These are phyloP conservation scores for Verticillium nonalfalfae DNA, from an alignment of 2,329 filamentous ascomycete genomes.

Conservation along the genomic window DNA sequence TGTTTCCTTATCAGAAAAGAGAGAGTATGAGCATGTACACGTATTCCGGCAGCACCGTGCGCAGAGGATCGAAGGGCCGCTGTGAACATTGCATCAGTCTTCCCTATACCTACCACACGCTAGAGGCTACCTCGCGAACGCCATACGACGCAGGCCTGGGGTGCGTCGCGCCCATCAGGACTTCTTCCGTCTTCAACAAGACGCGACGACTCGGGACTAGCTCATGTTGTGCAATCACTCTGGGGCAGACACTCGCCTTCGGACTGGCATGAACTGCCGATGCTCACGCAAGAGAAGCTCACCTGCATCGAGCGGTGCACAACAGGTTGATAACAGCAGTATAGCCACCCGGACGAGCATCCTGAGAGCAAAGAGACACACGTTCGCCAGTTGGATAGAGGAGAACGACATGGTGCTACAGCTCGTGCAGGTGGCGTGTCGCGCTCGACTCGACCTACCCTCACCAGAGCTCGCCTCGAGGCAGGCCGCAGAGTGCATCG, in stretches of 20 bases:
- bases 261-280: background rate
- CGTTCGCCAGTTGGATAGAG: too few species aligned
- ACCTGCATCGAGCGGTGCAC: background rate
- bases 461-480: background rate
- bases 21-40: too few species aligned
- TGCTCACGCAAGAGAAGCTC: background rate
- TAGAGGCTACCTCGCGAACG: background rate
- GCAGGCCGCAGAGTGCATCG: background rate
- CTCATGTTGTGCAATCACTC: background rate
- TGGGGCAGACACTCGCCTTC: background rate
- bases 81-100: too few species aligned
- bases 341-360: background rate
- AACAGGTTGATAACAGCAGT: background rate
- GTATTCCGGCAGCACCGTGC: too few species aligned
- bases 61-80: too few species aligned
- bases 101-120: too few species aligned
- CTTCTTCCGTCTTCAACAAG: background rate
- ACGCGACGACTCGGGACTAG: too few species aligned
- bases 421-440: background rate
- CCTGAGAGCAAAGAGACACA: too few species aligned
- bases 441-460: background rate
- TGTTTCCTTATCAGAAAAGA: too few species aligned
- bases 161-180: background rate
- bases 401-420: background rate
- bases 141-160: background rate